Conservation (phyloP, 495 filamentous ascomycete species). For the Penicillium lividum region DNA sequence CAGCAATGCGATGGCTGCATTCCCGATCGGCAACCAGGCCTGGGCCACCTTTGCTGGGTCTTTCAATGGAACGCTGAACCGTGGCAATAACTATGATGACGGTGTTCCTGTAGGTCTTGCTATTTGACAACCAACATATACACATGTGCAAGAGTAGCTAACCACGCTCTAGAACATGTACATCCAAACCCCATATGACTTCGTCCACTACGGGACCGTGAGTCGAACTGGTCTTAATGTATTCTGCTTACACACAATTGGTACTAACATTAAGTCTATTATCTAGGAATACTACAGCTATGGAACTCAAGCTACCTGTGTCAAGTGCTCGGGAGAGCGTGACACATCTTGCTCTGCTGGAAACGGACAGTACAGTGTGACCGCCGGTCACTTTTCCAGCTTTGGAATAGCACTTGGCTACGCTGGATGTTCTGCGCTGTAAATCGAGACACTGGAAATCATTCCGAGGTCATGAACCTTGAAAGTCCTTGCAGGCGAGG, state of each 20-base stretch:
- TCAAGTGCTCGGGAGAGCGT: constrained; percentile 32
- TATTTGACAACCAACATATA: background rate
- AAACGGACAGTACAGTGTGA: constrained; percentile 30
- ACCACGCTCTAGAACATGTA: constrained; percentile 35
- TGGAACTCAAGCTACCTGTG: constrained; percentile 19
- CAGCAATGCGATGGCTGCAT: constrained; percentile 37
- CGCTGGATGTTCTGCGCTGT: constrained; percentile 24
- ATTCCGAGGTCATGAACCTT: background rate
- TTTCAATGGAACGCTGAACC: constrained; percentile 30
- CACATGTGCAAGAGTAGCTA: constrained; percentile 7
- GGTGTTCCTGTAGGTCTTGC: constrained; percentile 32
- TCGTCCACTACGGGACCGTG: constrained; percentile 36
- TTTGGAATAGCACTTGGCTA: constrained; percentile 29
- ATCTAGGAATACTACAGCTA: constrained; percentile 37
- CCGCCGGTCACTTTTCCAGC: constrained; percentile 33
- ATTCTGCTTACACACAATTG: background rate
- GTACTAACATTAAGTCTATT: constrained; percentile 1
- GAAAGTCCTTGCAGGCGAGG: background rate
- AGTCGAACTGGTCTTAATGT: constrained; percentile 3
- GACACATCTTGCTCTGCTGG: constrained; percentile 36
- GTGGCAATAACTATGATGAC: constrained; percentile 33
- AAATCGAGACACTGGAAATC: background rate
- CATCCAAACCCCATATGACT: constrained; percentile 24
- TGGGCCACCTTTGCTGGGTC: constrained; percentile 32
- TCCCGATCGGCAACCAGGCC: constrained; percentile 35